Percentiles rank a stretch among this genome's conserved stretches.
Conservation (phyloP, 306 rosid genomes). For the Cajanus cajan region DNA sequence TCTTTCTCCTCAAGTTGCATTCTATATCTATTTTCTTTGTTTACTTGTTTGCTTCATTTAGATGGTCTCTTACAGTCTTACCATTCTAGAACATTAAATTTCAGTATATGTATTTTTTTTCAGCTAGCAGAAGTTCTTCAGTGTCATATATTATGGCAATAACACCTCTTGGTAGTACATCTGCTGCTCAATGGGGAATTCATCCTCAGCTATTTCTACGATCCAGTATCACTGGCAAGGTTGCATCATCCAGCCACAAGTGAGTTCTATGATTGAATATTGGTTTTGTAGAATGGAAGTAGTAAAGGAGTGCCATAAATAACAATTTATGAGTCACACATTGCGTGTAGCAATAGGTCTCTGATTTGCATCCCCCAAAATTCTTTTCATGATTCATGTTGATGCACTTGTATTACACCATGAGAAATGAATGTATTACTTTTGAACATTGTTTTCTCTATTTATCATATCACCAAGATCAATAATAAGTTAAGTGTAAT, state of each 20-base stretch:
- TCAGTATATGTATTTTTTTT: slow-evolving; percentile 25
- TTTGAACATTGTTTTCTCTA: slow-evolving; percentile 9
- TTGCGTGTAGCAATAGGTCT: not conserved
- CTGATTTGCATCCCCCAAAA: slow-evolving; percentile 1
- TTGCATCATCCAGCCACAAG: slow-evolving; percentile 53
- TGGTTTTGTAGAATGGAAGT: slow-evolving; percentile 12
- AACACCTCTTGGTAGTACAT: slow-evolving; percentile 67
- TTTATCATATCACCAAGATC: not conserved
- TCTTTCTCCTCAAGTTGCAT: not conserved
- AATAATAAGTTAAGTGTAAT: not conserved
- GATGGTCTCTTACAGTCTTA: not conserved
- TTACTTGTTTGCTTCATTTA: not conserved
- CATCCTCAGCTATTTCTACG: slow-evolving; percentile 55
- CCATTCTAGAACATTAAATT: not conserved
- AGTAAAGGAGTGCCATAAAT: not conserved
- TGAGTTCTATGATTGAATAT: slow-evolving; percentile 37
- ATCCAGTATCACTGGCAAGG: slow-evolving; percentile 49
- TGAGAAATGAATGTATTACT: not conserved
- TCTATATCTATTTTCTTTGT: not conserved
- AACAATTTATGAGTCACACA: not conserved
- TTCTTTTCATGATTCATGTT: slow-evolving; percentile 16
- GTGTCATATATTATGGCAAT: slow-evolving; percentile 59
- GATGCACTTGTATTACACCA: not conserved
- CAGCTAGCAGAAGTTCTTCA: slow-evolving; percentile 20
- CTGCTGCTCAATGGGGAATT: slow-evolving; percentile 78